Base-by-base conservation (phyloP, 2,329 filamentous ascomycete species). In the Talaromyces pinophilus region DNA sequence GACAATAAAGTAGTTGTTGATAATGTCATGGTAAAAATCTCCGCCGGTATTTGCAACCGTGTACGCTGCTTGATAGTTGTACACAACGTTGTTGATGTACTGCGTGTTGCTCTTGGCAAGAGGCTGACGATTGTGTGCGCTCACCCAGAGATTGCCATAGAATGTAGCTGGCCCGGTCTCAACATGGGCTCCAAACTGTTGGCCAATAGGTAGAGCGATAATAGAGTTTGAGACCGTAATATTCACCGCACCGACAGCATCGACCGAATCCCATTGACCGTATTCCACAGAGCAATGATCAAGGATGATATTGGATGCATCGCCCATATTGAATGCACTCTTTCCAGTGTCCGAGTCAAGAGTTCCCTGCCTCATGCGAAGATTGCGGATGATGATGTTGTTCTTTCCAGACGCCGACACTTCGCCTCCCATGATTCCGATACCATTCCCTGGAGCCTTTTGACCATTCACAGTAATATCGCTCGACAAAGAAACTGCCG, bases 101-200 rank as follows among this genome's bases (percentile, higher is more conserved):
- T 86, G 84, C 28, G 86, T 86, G 2, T 83, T 80, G 0, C 83
- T 84, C 71, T 87, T 87, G 59, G 85, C 83, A 67, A 86, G 86
- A 1, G 85, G 84, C 67, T 86, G 85, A 1, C 84, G 79, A 10
- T 84, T 87, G 72, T 87, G 85, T 69, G 85, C 86, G 68, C 86
- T 84, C 64, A 86, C 83, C 71, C 85, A 87, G 38, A 87, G 71
- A 70, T 86, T 86, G 3, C 84, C 77, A 72, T 86, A 85, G 4
- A 85, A 77, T 17, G 80, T 83, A 40, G 85, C 74, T 19, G 85
- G 72, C 1, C 83, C 83, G 5, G 83, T 83, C 63, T 83, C 85
- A 1, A 82, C 82, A 70, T 86, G 84, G 0, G 83, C 84, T 67
- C 84, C 79, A 0, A 86, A 76, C 0, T 84, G 84, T 69, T 86